Evolutionary conservation across 352 stramenopile genomes (phyloP), one percentile per base, ranked within the genome.

Genomic region (Phytophthora fragariae): DNA sequence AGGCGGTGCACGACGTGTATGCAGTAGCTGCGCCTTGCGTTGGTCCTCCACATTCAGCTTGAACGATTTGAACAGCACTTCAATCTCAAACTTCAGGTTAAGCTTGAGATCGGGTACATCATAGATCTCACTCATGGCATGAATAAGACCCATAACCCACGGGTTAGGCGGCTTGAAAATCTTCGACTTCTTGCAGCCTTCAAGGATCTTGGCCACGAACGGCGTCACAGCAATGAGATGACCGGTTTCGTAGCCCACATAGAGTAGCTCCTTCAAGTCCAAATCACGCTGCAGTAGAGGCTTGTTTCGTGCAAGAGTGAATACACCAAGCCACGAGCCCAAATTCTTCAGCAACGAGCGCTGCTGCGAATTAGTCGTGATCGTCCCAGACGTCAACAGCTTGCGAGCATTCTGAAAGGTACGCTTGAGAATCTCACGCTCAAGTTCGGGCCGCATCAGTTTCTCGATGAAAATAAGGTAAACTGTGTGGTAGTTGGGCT

Each of bases 31-130:
- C 14, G 91, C 89, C 62, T 97, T 97, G 61, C 99, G 97, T 68
- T 97, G 90, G 61, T 99, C 98, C 63, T 99, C 96, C 41, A 99
- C 86, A 49, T 98, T 99, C 1, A 99, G 85, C 70, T 98, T 98
- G 53, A 99, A 96, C 81, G 98, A 98, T 82, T 99, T 99, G 86
- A 98, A 99, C 5, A 99, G 76, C 47, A 99, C 97, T 84, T 99
- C 98, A 55, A 99, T 98, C 81, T 99, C 98, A 79, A 99, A 99
- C 76, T 99, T 99, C 56, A 99, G 97, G 80, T 99, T 99, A 70
- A 99, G 97, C 79, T 99, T 99, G 50, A 99, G 88, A 70, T 99
- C 97, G n/a, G 98, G 93, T 6, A 99, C 96, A 70, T 99, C 93
- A 79, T 99, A 99, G 33, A 99, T 92, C 62, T 99, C 97, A 46